Conservation (phyloP, 305 asterid species). For the Fraxinus xanthoxyloides region DNA sequence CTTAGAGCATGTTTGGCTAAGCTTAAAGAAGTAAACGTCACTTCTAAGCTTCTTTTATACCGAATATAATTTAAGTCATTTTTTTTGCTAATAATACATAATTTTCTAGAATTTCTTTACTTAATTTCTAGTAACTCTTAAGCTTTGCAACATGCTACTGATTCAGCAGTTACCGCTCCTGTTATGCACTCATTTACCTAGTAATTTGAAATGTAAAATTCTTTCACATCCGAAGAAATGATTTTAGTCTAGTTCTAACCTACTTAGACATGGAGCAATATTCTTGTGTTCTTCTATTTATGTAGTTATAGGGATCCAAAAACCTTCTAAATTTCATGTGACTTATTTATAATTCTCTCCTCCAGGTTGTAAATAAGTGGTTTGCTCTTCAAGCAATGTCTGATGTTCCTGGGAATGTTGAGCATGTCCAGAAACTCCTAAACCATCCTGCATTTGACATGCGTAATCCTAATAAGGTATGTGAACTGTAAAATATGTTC, state of each 20-base stretch:
- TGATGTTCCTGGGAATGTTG: slow-evolving; percentile 78
- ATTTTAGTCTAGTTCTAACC: not conserved
- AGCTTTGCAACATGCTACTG: not conserved
- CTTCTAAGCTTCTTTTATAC: not conserved
- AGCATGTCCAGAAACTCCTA: slow-evolving; percentile 75
- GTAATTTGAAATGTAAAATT: not conserved
- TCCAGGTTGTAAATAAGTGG: slow-evolving; percentile 89
- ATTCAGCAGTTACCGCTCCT: not conserved
- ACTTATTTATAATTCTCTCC: not conserved
- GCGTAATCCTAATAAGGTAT: slow-evolving; percentile 90
- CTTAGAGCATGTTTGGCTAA: not conserved
- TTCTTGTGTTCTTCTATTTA: not conserved
- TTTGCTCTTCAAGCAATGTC: slow-evolving; percentile 84
- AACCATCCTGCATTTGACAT: slow-evolving; percentile 84
- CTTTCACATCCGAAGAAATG: not conserved
- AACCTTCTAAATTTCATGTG: not conserved
- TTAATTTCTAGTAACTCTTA: not conserved
- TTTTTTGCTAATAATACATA: not conserved
- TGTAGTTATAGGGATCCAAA: not conserved
- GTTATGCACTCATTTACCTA: not conserved
- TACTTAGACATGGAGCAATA: not conserved
- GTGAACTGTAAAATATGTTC: not conserved
- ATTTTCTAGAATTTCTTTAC: not conserved
- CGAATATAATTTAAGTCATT: not conserved
- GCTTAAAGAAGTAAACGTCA: not conserved